Base-by-base conservation (phyloP, 2,329 filamentous ascomycete species). In the Amauroascus niger region DNA sequence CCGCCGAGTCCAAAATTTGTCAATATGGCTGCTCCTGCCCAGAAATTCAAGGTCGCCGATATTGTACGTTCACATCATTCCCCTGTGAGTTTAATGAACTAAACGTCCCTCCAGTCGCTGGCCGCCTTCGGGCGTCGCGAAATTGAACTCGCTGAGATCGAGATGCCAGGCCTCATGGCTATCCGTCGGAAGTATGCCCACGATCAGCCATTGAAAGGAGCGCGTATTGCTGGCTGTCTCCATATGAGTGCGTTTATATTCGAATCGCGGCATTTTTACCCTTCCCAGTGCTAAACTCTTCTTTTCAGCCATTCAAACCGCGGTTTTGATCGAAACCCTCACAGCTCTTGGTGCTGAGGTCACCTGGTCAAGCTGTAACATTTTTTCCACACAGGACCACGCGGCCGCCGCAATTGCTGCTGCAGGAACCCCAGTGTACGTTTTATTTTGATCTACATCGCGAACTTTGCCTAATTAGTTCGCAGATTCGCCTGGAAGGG, bases 301-400 rank as follows among this genome's bases (percentile, higher is more conserved):
- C 5, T 22, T 22, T 32, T 52, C 8, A 83, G 80, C 93, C 73
- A 97, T 98, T 78, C 93, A 98, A 81, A 98, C 93, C 62, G 93
- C 93, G 66, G 93, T 98, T 70, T 85, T 98, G 68, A 98, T 98
- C 75, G 93, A 98, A 84, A 98, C 93, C 63, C 84, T 98, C 71
- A 87, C 81, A 68, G 79, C 85, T 64, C 88, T 98, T 67, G 93
- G 93, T 77, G 93, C 93, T 67, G 93, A 97, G 82, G 87, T 97
- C 67, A 98, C 93, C 71, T 97, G 93, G 93, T 87, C 91, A 58
- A 93, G 87, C 66, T 98, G 93, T 86, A 97, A 98, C 83, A 97
- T 98, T 76, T 98, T 96, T 86, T 93, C 87, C 73, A 97, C 91
- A 66, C 91, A 96, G 77, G 93, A 97, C 78, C 91, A 97, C 77